Evolutionary conservation across 106 monocot genomes (phyloP).

Genomic region (Cymbidium sinense): DNA sequence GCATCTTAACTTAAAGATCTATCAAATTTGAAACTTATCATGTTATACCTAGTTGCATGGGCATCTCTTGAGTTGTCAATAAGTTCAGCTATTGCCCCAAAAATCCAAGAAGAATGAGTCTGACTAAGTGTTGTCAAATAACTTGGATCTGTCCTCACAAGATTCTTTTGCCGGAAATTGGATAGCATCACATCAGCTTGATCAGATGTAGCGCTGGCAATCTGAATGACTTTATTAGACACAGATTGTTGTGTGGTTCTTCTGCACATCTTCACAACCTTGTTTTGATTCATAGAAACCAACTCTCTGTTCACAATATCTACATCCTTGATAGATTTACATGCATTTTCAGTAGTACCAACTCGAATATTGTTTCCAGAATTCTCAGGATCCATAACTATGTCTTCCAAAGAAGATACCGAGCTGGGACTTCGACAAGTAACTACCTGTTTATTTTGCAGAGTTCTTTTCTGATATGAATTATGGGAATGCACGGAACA

Average conservation of each 20-base stretch:
- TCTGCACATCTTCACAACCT: not conserved
- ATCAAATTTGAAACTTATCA: not conserved
- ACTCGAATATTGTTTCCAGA: not conserved
- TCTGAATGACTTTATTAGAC: not conserved
- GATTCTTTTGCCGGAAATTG: conserved; percentile 7
- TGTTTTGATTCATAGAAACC: not conserved
- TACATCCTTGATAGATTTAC: not conserved
- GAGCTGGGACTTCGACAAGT: conserved; percentile 3
- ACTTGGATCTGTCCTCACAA: conserved; percentile 36
- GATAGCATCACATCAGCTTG: not conserved
- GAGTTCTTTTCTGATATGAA: not conserved
- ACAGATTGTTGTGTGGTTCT: not conserved
- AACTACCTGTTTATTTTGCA: not conserved
- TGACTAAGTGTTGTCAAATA: conserved; percentile 50
- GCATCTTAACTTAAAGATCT: not conserved
- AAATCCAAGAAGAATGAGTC: conserved; percentile 47
- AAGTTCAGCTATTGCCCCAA: conserved; percentile 63
- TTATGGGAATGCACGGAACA: not conserved
- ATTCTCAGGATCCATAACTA: not conserved
- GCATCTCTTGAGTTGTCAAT: conserved; percentile 65
- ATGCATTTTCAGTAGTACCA: conserved; percentile 1
- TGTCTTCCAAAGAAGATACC: conserved; percentile 2
- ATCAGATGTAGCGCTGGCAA: not conserved
- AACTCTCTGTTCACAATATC: not conserved
- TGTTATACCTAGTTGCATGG: conserved; percentile 32